phyloP scores from a whole-genome alignment of 768 basidiomycete genomes.

The Tylopilus balloui region DNA sequence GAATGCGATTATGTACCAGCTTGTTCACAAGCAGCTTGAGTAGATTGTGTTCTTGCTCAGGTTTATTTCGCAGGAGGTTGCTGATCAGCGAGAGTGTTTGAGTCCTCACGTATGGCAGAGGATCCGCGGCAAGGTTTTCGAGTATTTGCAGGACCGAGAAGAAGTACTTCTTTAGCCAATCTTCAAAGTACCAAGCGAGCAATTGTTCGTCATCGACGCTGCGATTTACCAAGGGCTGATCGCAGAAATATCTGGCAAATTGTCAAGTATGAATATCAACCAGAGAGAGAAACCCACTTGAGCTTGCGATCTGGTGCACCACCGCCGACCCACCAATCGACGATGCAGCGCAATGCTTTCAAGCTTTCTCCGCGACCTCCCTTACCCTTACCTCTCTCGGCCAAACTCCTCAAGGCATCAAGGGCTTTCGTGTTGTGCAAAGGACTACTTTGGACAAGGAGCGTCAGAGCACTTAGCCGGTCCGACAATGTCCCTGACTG shows the following conservation, averaged over 20 bases:
- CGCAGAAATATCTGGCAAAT: conserved; percentile 76
- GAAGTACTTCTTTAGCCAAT: conserved; percentile 97
- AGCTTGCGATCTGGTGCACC: conserved; percentile 87
- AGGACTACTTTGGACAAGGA: conserved; percentile 85
- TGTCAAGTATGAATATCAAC: not conserved
- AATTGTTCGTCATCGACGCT: conserved; percentile 67
- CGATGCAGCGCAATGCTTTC: conserved; percentile 84
- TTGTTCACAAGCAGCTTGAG: conserved; percentile 92
- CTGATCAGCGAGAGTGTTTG: conserved; percentile 76
- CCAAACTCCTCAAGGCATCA: conserved; percentile 70
- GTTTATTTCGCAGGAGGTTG: conserved; percentile 80
- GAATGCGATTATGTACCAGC: conserved; percentile 48
- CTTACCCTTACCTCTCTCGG: conserved; percentile 72
- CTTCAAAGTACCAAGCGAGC: conserved; percentile 88
- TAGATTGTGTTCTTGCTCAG: conserved; percentile 97
- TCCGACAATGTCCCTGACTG: conserved; percentile 88
- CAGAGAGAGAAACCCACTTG: conserved; percentile 47
- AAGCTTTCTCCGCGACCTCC: conserved; percentile 91
- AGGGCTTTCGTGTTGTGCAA: conserved; percentile 80
- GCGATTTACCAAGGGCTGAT: conserved; percentile 70
- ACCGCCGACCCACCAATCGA: conserved; percentile 97
- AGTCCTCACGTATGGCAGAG: conserved; percentile 81
- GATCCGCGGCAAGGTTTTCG: conserved; percentile 82
- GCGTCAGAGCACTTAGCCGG: conserved; percentile 82
- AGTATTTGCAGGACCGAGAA: conserved; percentile 87